Evolutionary conservation across 1,284 basidiomycete species (phyloP), one percentile per base, ranked within the genome.

Genomic region (Pseudozyma sp.): DNA sequence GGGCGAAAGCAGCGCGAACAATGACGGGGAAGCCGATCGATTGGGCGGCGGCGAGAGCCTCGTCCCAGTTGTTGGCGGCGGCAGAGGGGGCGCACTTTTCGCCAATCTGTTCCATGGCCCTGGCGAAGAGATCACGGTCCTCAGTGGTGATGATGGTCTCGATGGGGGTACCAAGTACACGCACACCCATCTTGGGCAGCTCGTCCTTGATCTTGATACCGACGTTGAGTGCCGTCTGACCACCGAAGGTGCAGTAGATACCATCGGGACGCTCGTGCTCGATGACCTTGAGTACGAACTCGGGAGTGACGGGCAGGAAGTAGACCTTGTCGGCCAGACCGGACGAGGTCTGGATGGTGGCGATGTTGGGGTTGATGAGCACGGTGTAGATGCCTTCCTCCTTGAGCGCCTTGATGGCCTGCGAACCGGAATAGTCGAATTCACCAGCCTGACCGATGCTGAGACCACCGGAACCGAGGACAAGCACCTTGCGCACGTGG

Each of bases 271-370:
- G 93, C 89, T 99, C 96, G 87, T 94, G 96, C 86, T 93, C 92
- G 88, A 99, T 96, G 86, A 99, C 92, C 87, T 96, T 97, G 85
- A 92, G 91, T 63, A 99, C 94, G 81, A 97, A 99, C 75, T 99
- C 96, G 60, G 95, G 93, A 7, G 94, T 98, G 66, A 99, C 96
- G 50, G 96, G 97, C 5, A 99, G 88, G 89, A 98, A 99, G 88
- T 98, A 99, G 57, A 99, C 96, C 86, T 98, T 98, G 87, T 99
- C 96, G 37, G 96, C 96, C 51, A 99, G 89, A 79, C 96, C 96
- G 81, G 94, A 93, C 56, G 94, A 96, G 1, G 96, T 99, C 57
- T 97, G 96, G 79, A 99, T 99, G 42, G 97, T 99, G n/a, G 96
- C 96, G 81, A 99, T 99, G 86, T 99, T 99, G 47, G 96, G 72